phyloP scores from a whole-genome alignment of 2,329 filamentous ascomycete species.

The Blastomyces parvus region DNA sequence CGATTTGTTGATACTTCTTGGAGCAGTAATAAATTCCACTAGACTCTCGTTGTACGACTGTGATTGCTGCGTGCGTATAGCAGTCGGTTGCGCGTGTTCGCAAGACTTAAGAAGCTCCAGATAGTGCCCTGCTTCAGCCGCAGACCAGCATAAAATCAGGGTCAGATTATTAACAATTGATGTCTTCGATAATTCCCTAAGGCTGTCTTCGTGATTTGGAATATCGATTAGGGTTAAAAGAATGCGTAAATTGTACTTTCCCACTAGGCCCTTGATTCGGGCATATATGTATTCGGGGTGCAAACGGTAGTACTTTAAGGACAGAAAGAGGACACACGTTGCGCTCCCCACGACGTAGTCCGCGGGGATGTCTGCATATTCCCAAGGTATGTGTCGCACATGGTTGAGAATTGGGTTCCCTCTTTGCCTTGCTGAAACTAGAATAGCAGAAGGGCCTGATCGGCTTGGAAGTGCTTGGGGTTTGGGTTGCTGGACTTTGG shows the following conservation, averaged over 20 bases:
- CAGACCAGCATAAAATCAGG: slow-evolving; percentile 85
- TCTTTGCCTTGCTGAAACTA: slow-evolving; percentile 86
- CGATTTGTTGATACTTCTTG: slow-evolving; percentile 84
- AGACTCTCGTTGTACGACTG: slow-evolving; percentile 77
- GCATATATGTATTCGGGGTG: slow-evolving; percentile 98
- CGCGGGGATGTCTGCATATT: slow-evolving; percentile 92
- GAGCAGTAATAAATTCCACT: slow-evolving; percentile 85
- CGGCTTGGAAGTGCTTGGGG: slow-evolving; percentile 70
- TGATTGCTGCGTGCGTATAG: slow-evolving; percentile 77
- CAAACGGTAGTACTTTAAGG: slow-evolving; percentile 91
- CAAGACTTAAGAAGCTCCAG: slow-evolving; percentile 91
- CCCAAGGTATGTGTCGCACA: slow-evolving; percentile 78
- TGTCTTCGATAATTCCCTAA: slow-evolving; percentile 87
- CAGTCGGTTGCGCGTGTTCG: slow-evolving; percentile 71
- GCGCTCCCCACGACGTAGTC: slow-evolving; percentile 84
- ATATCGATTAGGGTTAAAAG: slow-evolving; percentile 91
- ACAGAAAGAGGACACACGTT: slow-evolving; percentile 85
- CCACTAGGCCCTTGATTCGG: slow-evolving; percentile 72
- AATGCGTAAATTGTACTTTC: slow-evolving; percentile 77
- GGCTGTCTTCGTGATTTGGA: slow-evolving; percentile 77
- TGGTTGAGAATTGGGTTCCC: slow-evolving; percentile 85
- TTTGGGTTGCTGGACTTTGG: slow-evolving; percentile 71
- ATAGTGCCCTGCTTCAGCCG: slow-evolving; percentile 86
- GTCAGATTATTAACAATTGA: slow-evolving; percentile 88
- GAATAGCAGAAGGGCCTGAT: slow-evolving; percentile 62